Evolutionary conservation across 2,329 filamentous ascomycete species (phyloP), one percentile per base, ranked within the genome.

Genomic region (Claviceps paspali): DNA sequence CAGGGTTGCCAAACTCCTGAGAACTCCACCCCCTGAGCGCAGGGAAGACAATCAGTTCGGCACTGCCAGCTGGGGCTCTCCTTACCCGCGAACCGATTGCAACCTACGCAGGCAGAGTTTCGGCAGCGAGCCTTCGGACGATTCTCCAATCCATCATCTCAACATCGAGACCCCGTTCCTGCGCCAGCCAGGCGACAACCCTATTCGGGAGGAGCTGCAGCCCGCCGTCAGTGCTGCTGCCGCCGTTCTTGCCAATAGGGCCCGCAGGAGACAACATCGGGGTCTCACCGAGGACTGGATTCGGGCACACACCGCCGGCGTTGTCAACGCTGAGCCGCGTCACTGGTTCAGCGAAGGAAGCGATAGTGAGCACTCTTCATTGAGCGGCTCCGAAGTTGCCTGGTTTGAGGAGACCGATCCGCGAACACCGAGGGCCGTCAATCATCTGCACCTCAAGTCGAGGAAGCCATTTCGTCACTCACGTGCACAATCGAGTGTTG

Each of bases 41-140:
- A 35, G 37, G 35, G 56, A 59, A 45, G 61, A 63, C 35, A 52
- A 50, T 29, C 59, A 57, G 40, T 76, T 71, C 55, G 67, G 68
- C 42, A 91, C 84, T 33, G 80, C 85, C 34, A 87, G 80, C 55
- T 94, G 87, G 86, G 87, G 87, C 39, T 94, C 86, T 38, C 87
- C 87, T 17, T 94, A 94, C 60, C 78, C 82, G 38, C 70, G 69
- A 43, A 70, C 79, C 28, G 79, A 72, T 40, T 57, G 55, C 47
- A 57, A 67, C 42, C 60, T 68, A 38, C 66, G 65, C 36, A 60
- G 59, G 38, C 59, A 63, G 43, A 74, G 70, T 47, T 63, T 65
- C 45, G 70, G 69, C 52, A 78, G 73, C 55, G 73, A 68, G 48
- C 59, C 59, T 40, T 77, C 71, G 3, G 72, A 75, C 49, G 72